Evolutionary conservation across 2,329 filamentous ascomycete species (phyloP).

Genomic region (Neoarthrinium moseri): DNA sequence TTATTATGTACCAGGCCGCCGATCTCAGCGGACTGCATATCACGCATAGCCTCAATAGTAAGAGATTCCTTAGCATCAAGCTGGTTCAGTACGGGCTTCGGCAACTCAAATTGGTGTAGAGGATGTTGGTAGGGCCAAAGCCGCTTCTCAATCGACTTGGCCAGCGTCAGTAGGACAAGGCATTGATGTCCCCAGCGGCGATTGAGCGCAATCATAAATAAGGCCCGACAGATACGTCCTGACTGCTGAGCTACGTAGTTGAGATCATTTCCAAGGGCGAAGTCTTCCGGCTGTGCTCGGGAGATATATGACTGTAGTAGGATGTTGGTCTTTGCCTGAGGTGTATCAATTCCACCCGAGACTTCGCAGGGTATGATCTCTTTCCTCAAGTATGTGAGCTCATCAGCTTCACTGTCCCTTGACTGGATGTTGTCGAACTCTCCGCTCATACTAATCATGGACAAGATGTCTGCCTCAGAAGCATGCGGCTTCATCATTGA

Average conservation of each 20-base stretch:
- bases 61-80: slow-evolving; percentile 76
- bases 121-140: slow-evolving; percentile 96
- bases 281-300: slow-evolving; percentile 83
- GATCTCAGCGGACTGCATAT: slow-evolving; percentile 92
- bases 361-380: slow-evolving; percentile 77
- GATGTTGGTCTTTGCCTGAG: slow-evolving; percentile 94
- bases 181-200: slow-evolving; percentile 95
- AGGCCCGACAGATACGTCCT: slow-evolving; percentile 85
- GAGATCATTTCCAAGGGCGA: slow-evolving; percentile 86
- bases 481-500: slow-evolving; percentile 84
- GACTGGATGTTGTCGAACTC: slow-evolving; percentile 98
- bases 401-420: slow-evolving; percentile 84
- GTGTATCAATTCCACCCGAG: slow-evolving; percentile 64
- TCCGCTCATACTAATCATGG: slow-evolving; percentile 96
- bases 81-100: slow-evolving; percentile 77
- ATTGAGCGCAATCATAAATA: slow-evolving; percentile 98
- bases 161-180: slow-evolving; percentile 82
- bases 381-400: slow-evolving; percentile 72
- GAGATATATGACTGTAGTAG: slow-evolving; percentile 93
- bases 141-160: slow-evolving; percentile 95
- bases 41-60: slow-evolving; percentile 79
- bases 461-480: slow-evolving; percentile 87
- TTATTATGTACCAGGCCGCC: slow-evolving; percentile 89
- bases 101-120: slow-evolving; percentile 90
- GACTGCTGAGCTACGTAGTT: slow-evolving; percentile 96